These are phyloP conservation scores for Micractinium sp. DNA, from an alignment of 139 green algal genomes.

Conservation along the genomic window DNA sequence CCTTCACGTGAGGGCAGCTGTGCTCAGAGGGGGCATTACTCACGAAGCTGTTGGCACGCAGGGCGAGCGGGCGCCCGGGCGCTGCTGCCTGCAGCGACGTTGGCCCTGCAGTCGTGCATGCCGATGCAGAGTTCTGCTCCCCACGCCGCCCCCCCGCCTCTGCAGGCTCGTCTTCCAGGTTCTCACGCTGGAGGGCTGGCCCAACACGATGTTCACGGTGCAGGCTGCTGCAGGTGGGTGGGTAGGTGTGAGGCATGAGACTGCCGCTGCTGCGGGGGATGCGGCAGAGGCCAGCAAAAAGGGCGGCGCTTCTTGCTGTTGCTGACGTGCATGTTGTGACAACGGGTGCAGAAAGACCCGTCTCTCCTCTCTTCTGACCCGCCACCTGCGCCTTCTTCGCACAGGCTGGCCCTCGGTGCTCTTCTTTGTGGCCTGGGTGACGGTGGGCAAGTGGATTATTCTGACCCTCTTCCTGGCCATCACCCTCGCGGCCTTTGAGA, in stretches of 20 bases:
- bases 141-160: no score
- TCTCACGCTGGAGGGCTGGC: constrained; percentile 79
- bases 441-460: constrained; percentile 80
- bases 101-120: no score
- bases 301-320: no score
- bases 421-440: constrained; percentile 78
- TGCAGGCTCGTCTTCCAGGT: constrained; percentile 65
- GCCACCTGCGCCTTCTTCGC: background rate
- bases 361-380: no score
- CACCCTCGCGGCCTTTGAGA: background rate
- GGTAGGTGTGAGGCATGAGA: background rate
- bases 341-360: no score
- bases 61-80: no score
- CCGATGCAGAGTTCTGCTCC: background rate
- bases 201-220: constrained; percentile 61
- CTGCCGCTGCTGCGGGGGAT: background rate
- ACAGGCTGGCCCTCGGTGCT: constrained; percentile 46
- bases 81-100: no score
- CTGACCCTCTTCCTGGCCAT: constrained; percentile 41
- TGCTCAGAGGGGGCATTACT: background rate
- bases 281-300: no score
- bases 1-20: constrained; percentile 48
- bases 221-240: constrained; percentile 9
- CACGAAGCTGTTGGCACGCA: no score
- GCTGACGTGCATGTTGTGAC: no score